phyloP scores from a whole-genome alignment of 2,329 filamentous ascomycete genomes.

The Didymosphaeria variabile region DNA sequence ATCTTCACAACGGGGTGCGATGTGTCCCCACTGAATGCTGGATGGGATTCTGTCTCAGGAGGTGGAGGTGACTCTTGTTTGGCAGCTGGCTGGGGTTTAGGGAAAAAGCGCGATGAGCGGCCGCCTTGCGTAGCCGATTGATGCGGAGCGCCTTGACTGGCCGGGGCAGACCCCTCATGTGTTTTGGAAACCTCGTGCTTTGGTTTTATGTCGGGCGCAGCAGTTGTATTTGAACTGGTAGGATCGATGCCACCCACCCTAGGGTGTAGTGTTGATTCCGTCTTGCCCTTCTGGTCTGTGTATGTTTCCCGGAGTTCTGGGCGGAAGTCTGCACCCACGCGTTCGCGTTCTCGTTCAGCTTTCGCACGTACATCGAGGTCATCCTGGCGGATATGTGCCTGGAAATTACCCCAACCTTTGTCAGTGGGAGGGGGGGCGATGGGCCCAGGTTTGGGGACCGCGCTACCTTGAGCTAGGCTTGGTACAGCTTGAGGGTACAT shows the following conservation, averaged over 20 bases:
- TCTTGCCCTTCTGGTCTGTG: slow-evolving; percentile 41
- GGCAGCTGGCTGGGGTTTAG: slow-evolving; percentile 37
- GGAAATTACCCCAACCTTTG: slow-evolving; percentile 46
- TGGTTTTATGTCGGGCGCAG: slow-evolving; percentile 27
- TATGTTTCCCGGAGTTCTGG: slow-evolving; percentile 46
- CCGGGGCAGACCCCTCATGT: slow-evolving; percentile 33
- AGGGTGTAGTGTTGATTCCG: slow-evolving; percentile 40
- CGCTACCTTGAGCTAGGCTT: slow-evolving; percentile 24
- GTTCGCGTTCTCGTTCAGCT: slow-evolving; percentile 39
- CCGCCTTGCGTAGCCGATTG: slow-evolving; percentile 37
- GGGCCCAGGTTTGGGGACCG: slow-evolving; percentile 32
- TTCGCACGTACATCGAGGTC: slow-evolving; percentile 36
- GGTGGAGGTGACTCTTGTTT: slow-evolving; percentile 59
- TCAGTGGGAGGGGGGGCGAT: slow-evolving; percentile 40
- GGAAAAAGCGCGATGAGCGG: slow-evolving; percentile 51
- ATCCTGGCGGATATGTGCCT: slow-evolving; percentile 40
- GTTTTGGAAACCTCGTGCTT: slow-evolving; percentile 40
- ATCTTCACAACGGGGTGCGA: slow-evolving; percentile 74
- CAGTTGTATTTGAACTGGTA: slow-evolving; percentile 19
- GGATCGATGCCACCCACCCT: slow-evolving; percentile 35
- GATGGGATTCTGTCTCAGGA: slow-evolving; percentile 76
- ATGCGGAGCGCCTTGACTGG: slow-evolving; percentile 32
- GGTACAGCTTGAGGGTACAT: slow-evolving; percentile 33
- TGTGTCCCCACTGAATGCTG: slow-evolving; percentile 74
- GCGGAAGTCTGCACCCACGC: slow-evolving; percentile 37